A percentile compares a stretch with the other conserved stretches of the same genome.
Conservation (phyloP, 1,139 yeast genomes). For the Cylindricascospora bacillispora region DNA sequence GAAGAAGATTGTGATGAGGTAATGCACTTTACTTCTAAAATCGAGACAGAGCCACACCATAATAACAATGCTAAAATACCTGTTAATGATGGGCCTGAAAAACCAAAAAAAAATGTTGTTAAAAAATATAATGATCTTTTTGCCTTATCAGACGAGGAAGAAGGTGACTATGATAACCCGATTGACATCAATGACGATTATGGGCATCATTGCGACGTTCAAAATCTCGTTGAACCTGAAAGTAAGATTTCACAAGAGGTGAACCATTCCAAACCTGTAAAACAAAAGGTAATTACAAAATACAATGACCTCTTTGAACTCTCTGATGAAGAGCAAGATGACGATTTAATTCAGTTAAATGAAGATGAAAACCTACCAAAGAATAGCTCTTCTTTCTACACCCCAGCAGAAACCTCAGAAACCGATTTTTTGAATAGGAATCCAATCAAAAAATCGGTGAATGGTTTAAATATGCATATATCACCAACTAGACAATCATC, state of each 20-base stretch:
- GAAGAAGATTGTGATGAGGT: slow-evolving; percentile 28
- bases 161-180: slow-evolving; percentile 3
- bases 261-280: too few species aligned
- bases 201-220: slow-evolving; percentile 1
- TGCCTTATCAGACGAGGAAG: slow-evolving; percentile 17
- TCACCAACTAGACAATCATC: too few species aligned
- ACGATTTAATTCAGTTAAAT: slow-evolving; percentile 3
- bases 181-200: slow-evolving; percentile 4
- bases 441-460: too few species aligned
- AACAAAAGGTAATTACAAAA: slow-evolving; percentile 4
- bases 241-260: too few species aligned
- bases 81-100: too few species aligned
- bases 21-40: neutral
- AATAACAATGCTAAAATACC: neutral
- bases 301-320: slow-evolving; percentile 7
- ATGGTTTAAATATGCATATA: too few species aligned
- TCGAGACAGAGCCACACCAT: too few species aligned
- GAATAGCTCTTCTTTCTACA: too few species aligned
- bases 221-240: too few species aligned
- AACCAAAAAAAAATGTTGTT: slow-evolving; percentile 5
- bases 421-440: too few species aligned
- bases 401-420: too few species aligned
- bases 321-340: slow-evolving; percentile 8
- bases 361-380: too few species aligned
- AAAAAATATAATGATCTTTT: slow-evolving; percentile 18